Evolutionary conservation across 2,329 filamentous ascomycete genomes (phyloP).

Genomic region (Sporothrix mexicana): DNA sequence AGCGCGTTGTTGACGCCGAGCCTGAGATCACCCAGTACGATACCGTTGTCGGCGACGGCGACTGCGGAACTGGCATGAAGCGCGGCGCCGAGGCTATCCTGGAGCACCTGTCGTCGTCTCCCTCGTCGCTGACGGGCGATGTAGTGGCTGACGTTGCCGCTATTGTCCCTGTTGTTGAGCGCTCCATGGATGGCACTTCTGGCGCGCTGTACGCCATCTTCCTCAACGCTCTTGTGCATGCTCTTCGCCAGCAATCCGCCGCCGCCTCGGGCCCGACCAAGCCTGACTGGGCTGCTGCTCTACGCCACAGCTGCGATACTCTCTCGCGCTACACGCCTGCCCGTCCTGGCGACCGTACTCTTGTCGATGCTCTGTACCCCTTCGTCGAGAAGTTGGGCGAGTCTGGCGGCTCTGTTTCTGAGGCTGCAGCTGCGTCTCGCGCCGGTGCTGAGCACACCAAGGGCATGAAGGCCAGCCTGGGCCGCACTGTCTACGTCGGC

Average conservation of each 20-base stretch:
- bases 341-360: slow-evolving; percentile 83
- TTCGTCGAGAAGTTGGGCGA: slow-evolving; percentile 76
- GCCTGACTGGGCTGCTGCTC: slow-evolving; percentile 65
- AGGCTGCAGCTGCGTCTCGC: slow-evolving; percentile 76
- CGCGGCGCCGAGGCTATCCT: slow-evolving; percentile 78
- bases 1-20: slow-evolving; percentile 68
- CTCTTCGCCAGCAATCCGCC: slow-evolving; percentile 51
- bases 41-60: slow-evolving; percentile 86
- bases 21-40: slow-evolving; percentile 75
- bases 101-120: slow-evolving; percentile 52
- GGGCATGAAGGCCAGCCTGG: slow-evolving; percentile 88
- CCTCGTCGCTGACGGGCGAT: slow-evolving; percentile 56
- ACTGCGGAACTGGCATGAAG: slow-evolving; percentile 86
- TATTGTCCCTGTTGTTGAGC: slow-evolving; percentile 62
- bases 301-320: slow-evolving; percentile 72
- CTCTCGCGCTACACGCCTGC: slow-evolving; percentile 88
- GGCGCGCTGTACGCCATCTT: slow-evolving; percentile 78
- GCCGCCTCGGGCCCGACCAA: slow-evolving; percentile 44
- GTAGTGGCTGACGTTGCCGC: slow-evolving; percentile 58
- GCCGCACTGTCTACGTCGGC: slow-evolving; percentile 81
- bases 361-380: slow-evolving; percentile 87
- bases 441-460: slow-evolving; percentile 83
- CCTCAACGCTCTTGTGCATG: slow-evolving; percentile 80
- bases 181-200: slow-evolving; percentile 66
- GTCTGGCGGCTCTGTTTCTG: slow-evolving; percentile 64